Evolutionary conservation across 2,329 filamentous ascomycete species (phyloP).

Genomic region (Colletotrichum spaethianum): DNA sequence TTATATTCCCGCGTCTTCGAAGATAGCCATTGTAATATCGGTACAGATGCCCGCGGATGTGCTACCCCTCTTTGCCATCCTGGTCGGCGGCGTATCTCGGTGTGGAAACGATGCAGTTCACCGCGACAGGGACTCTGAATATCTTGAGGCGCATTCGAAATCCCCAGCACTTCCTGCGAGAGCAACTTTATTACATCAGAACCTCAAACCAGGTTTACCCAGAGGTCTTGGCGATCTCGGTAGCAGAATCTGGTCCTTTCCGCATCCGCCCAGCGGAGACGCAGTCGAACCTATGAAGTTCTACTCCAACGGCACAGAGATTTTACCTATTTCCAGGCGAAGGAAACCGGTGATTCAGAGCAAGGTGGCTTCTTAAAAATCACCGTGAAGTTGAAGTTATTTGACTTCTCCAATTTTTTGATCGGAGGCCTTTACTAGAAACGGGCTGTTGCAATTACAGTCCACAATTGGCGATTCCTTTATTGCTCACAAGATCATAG

Average conservation of each 20-base stretch:
- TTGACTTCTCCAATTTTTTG: too few species aligned
- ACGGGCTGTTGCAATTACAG: too few species aligned
- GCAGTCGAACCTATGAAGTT: too few species aligned
- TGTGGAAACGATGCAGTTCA: not conserved
- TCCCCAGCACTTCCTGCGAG: not conserved
- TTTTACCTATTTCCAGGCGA: too few species aligned
- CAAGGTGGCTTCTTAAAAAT: too few species aligned
- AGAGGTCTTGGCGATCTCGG: not conserved
- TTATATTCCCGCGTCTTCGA: not conserved
- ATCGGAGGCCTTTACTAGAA: too few species aligned
- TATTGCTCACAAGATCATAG: too few species aligned
- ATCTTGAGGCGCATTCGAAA: not conserved
- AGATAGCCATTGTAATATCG: not conserved
- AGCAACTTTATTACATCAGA: not conserved
- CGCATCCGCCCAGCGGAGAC: not conserved
- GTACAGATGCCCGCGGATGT: not conserved
- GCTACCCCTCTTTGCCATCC: not conserved
- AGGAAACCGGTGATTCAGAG: too few species aligned
- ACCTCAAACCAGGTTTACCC: not conserved
- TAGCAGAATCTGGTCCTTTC: not conserved
- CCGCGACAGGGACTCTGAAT: not conserved
- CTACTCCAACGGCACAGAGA: too few species aligned
- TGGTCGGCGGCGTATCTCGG: not conserved
- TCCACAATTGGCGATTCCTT: too few species aligned
- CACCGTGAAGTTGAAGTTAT: too few species aligned